These are phyloP conservation scores for Ophiostoma tasmaniense DNA, from an alignment of 2,329 filamentous ascomycete species.

Conservation along the genomic window DNA sequence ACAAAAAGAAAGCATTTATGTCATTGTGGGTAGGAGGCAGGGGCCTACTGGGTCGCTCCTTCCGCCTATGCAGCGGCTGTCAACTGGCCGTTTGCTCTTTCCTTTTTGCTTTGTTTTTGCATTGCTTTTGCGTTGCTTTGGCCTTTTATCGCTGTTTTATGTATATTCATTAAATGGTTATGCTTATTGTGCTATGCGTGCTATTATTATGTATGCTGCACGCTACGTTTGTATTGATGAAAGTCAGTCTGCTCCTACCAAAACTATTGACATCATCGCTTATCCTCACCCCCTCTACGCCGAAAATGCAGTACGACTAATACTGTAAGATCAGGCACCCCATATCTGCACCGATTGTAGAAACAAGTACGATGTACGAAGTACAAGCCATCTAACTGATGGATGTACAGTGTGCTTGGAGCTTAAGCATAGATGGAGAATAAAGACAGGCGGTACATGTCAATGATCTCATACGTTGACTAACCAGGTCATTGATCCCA, in stretches of 20 bases:
- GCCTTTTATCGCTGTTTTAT: background rate
- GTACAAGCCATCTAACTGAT: background rate
- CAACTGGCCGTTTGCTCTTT: background rate
- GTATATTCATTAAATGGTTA: background rate
- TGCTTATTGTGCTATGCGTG: background rate
- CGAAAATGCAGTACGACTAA: constrained; percentile 4
- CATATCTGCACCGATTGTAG: background rate
- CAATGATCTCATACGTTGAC: constrained; percentile 3
- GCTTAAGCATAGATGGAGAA: background rate
- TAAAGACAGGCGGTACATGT: background rate
- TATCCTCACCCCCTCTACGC: constrained; percentile 1
- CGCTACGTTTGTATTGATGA: background rate
- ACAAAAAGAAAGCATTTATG: background rate
- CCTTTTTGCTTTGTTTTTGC: background rate
- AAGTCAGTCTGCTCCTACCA: background rate
- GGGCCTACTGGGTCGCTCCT: background rate
- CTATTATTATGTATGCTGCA: no score
- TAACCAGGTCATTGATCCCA: constrained; percentile 16
- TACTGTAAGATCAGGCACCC: background rate
- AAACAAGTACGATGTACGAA: no score
- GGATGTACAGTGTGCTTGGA: background rate
- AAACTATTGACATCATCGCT: background rate
- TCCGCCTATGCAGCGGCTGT: background rate
- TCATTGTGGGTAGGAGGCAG: background rate
- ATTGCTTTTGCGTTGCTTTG: no score